Base-by-base conservation (phyloP, 768 basidiomycete species). In the Lentinula raphanica region DNA sequence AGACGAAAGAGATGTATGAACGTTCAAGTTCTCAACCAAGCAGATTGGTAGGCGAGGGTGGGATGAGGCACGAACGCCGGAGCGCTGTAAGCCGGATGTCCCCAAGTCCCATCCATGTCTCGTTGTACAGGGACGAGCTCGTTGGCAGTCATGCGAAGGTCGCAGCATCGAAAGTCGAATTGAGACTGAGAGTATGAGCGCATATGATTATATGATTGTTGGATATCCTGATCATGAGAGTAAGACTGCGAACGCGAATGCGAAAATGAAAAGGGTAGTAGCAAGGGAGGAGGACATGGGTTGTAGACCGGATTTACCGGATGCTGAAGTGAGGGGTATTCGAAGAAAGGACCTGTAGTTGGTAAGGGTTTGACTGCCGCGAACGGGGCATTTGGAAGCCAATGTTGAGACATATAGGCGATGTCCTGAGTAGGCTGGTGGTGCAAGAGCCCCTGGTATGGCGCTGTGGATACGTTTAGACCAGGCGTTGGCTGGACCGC, bases 181-280 rank as follows among this genome's bases (percentile, higher is more conserved):
- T 73, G 76, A 38, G 81, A 72, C 65, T 87, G 83, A 39, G 85
- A 83, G 62, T 83, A 83, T 38, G 85, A 83, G 59, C 81, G 83
- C 61, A 74, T 65, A 61, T 85, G 86, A 60, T 76, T 74, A 56
- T 77, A 74, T 38, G 74, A 64, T 49, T 76, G 72, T 25, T 73
- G 69, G 63, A 74, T 75, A 60, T 83, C 81, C 60, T 80, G 76
- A 56, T 80, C 74, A 66, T 79, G 36, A 56, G 78, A 78, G 60
- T 81, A 71, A 27, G 84, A 81, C 62, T 81, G 83, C 60, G 84
- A 80, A 60, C 82, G 83, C 56, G 80, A 78, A 63, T 80, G 83
- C 36, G 72, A 73, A 59, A 75, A 66, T 58, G 71, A 66, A 58
- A 74, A 63, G 38, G 73, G 65, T 25, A 73, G 61, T 49, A 70